Base-by-base conservation (phyloP, 1,139 yeast genomes). In the Geotrichum histeridarum region DNA sequence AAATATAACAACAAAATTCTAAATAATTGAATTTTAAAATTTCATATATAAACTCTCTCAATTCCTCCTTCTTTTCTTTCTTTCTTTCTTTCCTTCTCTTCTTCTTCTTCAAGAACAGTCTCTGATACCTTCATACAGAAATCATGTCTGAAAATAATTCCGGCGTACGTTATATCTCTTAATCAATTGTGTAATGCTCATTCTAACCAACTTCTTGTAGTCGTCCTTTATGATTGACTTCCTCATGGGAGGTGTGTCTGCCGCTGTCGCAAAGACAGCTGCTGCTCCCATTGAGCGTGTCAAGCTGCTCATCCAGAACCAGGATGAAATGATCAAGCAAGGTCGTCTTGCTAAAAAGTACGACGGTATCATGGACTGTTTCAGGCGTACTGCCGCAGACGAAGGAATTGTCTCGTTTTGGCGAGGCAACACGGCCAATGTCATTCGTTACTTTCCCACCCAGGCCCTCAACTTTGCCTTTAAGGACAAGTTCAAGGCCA, bases 381-480 rank as follows among this genome's bases (percentile, higher is more conserved):
- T 84, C 85, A 76, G 72, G 67, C 82, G 89, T 73, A 84, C 89
- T 63, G 78, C 83, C 62, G 79, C 81, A 60, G 84, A 82, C 61
- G 90, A 84, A 76, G 90, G 90, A 75, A 67, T 82, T 59, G 75
- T 74, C 60, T 74, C 89, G 59, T 81, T 84, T 81, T 84, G 90
- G 90, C 80, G 89, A 79, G 90, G 90, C 77, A 84, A 84, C 85
- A 82, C 89, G 60, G 90, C 90, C 63, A 84, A 84, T 77, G 90
- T 84, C 64, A 80, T 84, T 73, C 83, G 90, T 76, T 84, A 84
- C 80, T 84, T 84, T 87, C 89, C 90, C 70, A 84, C 89, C 67
- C 89, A 84, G 78, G 90, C 90, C 61, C 79, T 84, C 70, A 84
- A 84, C 84, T 84, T 84, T 72, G 90, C 90, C 70, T 84, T 84